Evolutionary conservation across 345 rosid genomes (phyloP), one percentile per base, ranked within the genome.

Genomic region (Trapa incisa): DNA sequence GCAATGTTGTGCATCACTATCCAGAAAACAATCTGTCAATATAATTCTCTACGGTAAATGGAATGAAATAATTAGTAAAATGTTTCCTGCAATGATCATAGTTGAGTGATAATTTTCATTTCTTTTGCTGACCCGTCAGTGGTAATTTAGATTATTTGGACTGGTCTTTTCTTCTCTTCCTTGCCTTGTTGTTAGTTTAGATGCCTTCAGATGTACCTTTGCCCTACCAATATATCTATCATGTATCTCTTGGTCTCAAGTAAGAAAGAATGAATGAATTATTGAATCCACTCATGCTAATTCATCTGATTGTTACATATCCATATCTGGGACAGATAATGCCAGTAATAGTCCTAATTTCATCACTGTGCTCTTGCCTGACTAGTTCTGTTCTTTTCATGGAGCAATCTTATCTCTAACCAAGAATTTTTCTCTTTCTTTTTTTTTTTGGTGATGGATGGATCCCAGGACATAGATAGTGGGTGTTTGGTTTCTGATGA

Each of bases 381-480:
- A 74, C 64, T 72, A 80, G 75, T 78, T 74, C 69, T 74, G 72
- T 71, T 29, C 60, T 52, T 48, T 32, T n/a, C 45, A 17, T 38
- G 60, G 75, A 65, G 72, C 64, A 39, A 77, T 74, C 75, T 56
- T 65, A 67, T 74, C 78, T 74, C 64, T 66, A 65, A 71, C 62
- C n/a, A 53, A 70, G 63, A 65, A 47, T 43, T 53, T 35, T n/a
- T 58, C 32, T 43, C 17, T 69, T 50, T 61, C 58, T 65, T 43
- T 60, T 67, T 68, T 54, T 43, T 48, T 57, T 72, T 63, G 43
- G 56, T 42, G 38, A 67, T 73, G 57, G 80, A 74, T 74, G 82
- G 85, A 83, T 85, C 81, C 81, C 41, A 72, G 74, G 84, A 83
- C 87, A 87, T 62, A 61, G 82, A 68, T 81, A 80, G 86, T 83